phyloP scores from a whole-genome alignment of 2,329 filamentous ascomycete genomes.

The Ceratocystis eucalypticola region DNA sequence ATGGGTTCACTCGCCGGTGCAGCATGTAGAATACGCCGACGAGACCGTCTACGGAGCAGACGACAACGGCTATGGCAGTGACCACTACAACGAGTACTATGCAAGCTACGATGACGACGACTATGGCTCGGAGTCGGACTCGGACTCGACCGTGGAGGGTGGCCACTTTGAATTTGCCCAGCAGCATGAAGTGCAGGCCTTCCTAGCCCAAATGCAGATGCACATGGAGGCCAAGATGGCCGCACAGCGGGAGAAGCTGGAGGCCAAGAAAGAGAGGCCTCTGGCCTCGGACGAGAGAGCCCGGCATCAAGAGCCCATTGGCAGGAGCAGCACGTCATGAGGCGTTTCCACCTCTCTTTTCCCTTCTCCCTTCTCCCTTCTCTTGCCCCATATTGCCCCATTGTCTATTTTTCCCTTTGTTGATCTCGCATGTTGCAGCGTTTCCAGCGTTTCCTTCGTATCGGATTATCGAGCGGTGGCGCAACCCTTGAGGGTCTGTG shows the following conservation, averaged over 20 bases:
- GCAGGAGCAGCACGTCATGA: not conserved
- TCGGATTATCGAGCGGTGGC: not conserved
- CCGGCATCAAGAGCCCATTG: not conserved
- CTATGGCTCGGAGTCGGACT: not conserved
- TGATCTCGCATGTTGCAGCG: not conserved
- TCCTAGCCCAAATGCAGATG: slow-evolving; percentile 16
- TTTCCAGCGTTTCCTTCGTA: not conserved
- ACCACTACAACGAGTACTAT: not conserved
- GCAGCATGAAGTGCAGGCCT: slow-evolving; percentile 14
- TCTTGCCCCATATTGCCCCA: not conserved
- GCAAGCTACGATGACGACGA: not conserved
- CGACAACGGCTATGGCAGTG: not conserved
- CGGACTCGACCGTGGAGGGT: not conserved
- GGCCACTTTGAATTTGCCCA: slow-evolving; percentile 16
- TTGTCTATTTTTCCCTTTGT: slow-evolving; percentile 1
- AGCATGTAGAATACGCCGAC: slow-evolving; percentile 6
- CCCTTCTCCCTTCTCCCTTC: not conserved
- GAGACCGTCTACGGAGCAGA: not conserved
- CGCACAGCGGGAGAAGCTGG: slow-evolving; percentile 18
- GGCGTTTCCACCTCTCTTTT: not conserved
- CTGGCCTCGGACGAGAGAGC: not conserved
- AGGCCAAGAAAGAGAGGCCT: not conserved
- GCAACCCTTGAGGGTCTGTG: not conserved
- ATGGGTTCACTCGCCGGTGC: not conserved
- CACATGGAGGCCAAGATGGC: slow-evolving; percentile 13